Evolutionary conservation across 2,329 filamentous ascomycete species (phyloP).

Genomic region (Talaromyces sp.): DNA sequence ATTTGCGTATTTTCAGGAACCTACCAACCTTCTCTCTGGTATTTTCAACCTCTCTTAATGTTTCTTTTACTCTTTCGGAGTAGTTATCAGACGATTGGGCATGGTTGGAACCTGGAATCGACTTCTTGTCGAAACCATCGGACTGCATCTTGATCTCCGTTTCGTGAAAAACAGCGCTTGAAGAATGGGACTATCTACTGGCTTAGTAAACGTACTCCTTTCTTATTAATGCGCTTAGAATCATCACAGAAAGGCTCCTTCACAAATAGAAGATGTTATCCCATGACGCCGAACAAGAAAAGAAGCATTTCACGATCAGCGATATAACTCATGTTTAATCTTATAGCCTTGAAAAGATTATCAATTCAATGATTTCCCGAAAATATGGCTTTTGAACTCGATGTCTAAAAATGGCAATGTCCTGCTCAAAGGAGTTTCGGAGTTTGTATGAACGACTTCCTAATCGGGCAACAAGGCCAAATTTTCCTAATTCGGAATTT

Average conservation of each 20-base stretch:
- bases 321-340: neutral
- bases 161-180: neutral
- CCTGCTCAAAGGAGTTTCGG: neutral
- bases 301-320: neutral
- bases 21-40: neutral
- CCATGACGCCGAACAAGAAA: neutral
- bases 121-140: neutral
- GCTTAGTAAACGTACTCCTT: neutral
- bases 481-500: neutral
- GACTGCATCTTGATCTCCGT: neutral
- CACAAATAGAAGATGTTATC: neutral
- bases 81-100: neutral
- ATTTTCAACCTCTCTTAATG: neutral
- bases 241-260: neutral
- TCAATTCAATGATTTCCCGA: neutral
- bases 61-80: neutral
- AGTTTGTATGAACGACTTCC: neutral
- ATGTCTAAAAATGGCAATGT: neutral
- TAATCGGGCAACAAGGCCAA: neutral
- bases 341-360: neutral
- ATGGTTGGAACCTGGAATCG: neutral
- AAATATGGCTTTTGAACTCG: neutral
- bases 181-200: neutral
- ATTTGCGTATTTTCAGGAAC: neutral
- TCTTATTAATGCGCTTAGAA: neutral